Evolutionary conservation across 345 rosid genomes (phyloP), one percentile per base, ranked within the genome.

Genomic region (Hypericum androsaemum): DNA sequence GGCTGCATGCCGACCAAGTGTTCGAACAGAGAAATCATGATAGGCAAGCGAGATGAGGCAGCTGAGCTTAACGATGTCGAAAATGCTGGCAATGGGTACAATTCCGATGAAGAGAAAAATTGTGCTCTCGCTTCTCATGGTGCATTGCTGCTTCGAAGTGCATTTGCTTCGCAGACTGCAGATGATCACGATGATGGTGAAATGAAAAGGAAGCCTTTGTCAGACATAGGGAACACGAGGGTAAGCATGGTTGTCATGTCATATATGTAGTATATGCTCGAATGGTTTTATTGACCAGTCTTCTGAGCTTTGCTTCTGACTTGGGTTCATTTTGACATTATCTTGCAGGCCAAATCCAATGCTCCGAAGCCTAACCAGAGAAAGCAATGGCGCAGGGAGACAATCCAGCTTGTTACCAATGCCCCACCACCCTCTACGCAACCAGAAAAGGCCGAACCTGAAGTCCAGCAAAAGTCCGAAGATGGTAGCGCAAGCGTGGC

Each of bases 161-260:
- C 97, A 50, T 68, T 92, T 41, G 54, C 57, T 54, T 74, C 74
- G 50, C 80, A 74, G 50, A 64, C 67, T 41, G 62, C 58, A 14
- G 84, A 64, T 37, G 63, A 60, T 14, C 62, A 72, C 12, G 80
- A 66, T 35, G 80, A 64, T 55, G 59, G 56, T 59, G 73, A 71
- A 11, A 53, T 67, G n/a, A 74, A 57, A 71, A 76, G 97, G 65
- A 92, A 81, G 72, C 81, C 95, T 55, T 70, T 92, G 43, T 66
- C 88, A 0, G 97, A 92, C 66, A 85, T 92, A 12, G 98, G 94
- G 47, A 92, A 92, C 69, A 75, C 85, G 32, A 17, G 64, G 77
- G 89, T 82, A 73, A 5, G n/a, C n/a, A n/a, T n/a, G n/a, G 71
- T 54, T 46, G 17, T 28, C n/a, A n/a, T n/a, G n/a, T n/a, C n/a